Percentiles rank a stretch among this genome's conserved stretches.
These are phyloP conservation scores for Chlamydomonas sp. DNA, from an alignment of 139 green algal species.

Conservation along the genomic window DNA sequence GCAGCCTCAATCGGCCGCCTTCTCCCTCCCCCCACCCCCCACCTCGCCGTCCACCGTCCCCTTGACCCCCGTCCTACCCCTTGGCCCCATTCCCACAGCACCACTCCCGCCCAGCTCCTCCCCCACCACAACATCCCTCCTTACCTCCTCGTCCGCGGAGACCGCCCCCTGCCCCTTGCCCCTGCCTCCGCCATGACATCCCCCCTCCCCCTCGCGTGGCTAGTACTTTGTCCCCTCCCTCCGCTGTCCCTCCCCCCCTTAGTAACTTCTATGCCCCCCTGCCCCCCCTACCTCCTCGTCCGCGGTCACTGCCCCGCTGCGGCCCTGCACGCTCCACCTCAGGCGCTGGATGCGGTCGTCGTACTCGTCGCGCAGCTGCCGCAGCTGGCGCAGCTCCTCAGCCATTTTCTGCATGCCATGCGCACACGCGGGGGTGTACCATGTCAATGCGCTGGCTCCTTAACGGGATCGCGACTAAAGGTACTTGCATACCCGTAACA, in stretches of 20 bases:
- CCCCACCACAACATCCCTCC: neutral
- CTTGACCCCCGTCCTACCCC: neutral
- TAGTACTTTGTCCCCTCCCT: too few species aligned
- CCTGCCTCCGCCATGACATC: too few species aligned
- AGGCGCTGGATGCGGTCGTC: conserved; percentile 89
- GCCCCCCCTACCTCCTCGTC: neutral
- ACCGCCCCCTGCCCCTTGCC: neutral
- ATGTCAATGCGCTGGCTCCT: too few species aligned
- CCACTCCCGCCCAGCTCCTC: neutral
- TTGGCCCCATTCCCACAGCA: too few species aligned
- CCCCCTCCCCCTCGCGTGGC: too few species aligned
- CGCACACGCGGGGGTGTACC: too few species aligned
- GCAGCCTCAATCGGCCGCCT: too few species aligned
- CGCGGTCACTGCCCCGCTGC: neutral
- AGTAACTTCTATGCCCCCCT: too few species aligned
- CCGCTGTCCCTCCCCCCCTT: too few species aligned
- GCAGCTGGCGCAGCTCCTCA: conserved; percentile 75
- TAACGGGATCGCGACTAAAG: too few species aligned
- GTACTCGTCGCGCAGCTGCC: conserved; percentile 74
- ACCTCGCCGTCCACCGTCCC: conserved; percentile 15
- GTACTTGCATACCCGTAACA: too few species aligned
- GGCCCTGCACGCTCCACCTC: conserved; percentile 62
- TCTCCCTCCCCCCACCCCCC: neutral
- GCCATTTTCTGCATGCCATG: conserved; percentile 35
- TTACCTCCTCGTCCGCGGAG: neutral